A percentile compares a stretch with the other conserved stretches of the same genome.
Conservation (phyloP, 129 eudicot species). For the Arctium minus region DNA sequence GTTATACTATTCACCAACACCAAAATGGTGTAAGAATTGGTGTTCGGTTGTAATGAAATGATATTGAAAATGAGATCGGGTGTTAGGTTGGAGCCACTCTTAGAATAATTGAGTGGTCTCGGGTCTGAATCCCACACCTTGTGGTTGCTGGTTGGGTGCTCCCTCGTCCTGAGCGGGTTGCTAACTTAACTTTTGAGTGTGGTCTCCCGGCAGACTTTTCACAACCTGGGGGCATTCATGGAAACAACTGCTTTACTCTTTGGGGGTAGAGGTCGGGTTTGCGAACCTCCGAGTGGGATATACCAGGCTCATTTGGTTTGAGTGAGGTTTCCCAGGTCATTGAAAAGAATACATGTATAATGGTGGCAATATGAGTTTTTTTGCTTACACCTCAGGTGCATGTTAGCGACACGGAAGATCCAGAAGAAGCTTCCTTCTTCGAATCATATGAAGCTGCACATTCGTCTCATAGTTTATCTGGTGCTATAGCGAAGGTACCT, state of each 20-base stretch:
- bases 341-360: background rate
- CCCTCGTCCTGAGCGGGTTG: background rate
- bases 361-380: background rate
- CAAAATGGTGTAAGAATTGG: background rate
- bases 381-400: conserved; percentile 57
- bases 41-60: background rate
- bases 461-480: conserved; percentile 75
- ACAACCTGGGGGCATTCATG: background rate
- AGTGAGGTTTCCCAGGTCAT: background rate
- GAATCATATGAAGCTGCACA: conserved; percentile 96
- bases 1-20: background rate
- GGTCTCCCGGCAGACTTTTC: background rate
- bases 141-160: too few relatives aligned
- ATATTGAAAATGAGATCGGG: background rate
- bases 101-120: background rate
- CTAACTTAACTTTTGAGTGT: background rate
- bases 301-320: background rate
- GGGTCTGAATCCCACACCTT: too few relatives aligned
- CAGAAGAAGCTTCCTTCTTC: conserved; percentile 94
- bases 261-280: background rate
- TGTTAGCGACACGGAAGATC: conserved; percentile 66
- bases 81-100: background rate
- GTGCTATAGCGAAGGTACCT: conserved; percentile 72
- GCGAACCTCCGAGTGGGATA: background rate
- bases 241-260: background rate